Evolutionary conservation across 768 basidiomycete genomes (phyloP).

Genomic region (Russula sp.): DNA sequence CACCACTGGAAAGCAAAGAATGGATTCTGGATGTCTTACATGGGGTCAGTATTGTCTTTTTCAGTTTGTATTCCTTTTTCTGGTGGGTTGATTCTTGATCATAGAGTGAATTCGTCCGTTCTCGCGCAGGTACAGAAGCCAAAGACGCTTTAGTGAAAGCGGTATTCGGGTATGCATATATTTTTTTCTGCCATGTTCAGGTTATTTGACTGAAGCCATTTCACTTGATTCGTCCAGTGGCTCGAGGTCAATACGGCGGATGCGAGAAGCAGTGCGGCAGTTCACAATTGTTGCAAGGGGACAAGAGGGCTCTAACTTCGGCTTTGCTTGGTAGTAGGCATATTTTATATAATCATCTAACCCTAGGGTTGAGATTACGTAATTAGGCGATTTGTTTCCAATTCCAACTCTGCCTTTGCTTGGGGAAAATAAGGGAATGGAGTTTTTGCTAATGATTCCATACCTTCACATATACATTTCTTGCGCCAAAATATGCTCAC

Average conservation of each 20-base stretch:
- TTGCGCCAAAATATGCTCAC: too few species aligned
- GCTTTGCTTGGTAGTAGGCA: constrained; percentile 52
- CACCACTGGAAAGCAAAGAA: constrained; percentile 50
- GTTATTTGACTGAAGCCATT: not conserved
- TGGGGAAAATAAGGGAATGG: too few species aligned
- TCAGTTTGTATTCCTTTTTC: not conserved
- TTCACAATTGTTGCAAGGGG: constrained; percentile 84
- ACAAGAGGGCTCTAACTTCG: constrained; percentile 81
- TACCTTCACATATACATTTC: too few species aligned
- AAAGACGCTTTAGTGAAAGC: constrained; percentile 78
- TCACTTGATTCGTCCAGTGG: constrained; percentile 37
- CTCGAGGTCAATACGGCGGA: constrained; percentile 68
- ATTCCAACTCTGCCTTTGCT: too few species aligned
- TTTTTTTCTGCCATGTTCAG: constrained; percentile 16
- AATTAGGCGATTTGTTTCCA: too few species aligned
- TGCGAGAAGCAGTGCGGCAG: constrained; percentile 81
- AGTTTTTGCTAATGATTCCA: too few species aligned
- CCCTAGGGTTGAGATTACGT: too few species aligned
- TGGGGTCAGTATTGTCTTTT: constrained; percentile 42
- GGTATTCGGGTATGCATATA: constrained; percentile 54
- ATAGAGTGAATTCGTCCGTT: constrained; percentile 71
- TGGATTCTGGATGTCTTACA: constrained; percentile 78
- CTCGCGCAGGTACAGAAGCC: constrained; percentile 67
- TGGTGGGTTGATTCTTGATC: not conserved
- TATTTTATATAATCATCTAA: too few species aligned